phyloP scores from a whole-genome alignment of 2,329 filamentous ascomycete species.

The Knufia petricola region DNA sequence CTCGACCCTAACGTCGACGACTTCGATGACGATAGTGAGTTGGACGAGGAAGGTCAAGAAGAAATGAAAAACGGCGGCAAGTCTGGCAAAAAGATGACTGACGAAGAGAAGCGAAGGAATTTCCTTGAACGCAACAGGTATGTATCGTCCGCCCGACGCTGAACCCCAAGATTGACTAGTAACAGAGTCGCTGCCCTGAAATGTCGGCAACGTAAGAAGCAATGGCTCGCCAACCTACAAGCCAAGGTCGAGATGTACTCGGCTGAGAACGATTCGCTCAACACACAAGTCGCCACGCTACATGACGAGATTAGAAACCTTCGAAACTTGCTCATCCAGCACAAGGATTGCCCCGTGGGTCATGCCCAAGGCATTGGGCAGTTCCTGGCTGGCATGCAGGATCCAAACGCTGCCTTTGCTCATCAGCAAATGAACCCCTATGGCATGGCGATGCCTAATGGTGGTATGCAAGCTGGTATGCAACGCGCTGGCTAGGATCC shows the following conservation, averaged over 20 bases:
- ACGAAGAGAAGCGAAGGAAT: conserved; percentile 97
- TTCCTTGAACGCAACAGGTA: conserved; percentile 95
- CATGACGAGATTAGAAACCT: conserved; percentile 90
- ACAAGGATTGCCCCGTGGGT: conserved; percentile 92
- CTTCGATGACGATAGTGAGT: conserved; percentile 39
- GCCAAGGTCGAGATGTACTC: conserved; percentile 89
- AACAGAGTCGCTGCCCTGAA: conserved; percentile 85
- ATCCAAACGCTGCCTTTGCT: conserved; percentile 24
- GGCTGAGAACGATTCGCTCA: conserved; percentile 80
- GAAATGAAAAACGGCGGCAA: conserved; percentile 10
- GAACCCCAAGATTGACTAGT: conserved; percentile 22
- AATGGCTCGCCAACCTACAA: conserved; percentile 93
- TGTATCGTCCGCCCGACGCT: conserved; percentile 5
- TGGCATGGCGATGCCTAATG: conserved; percentile 33
- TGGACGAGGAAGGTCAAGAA: conserved; percentile 45
- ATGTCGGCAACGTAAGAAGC: conserved; percentile 96
- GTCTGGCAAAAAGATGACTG: conserved; percentile 75
- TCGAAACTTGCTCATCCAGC: conserved; percentile 82
- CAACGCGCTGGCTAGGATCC: conserved; percentile 15
- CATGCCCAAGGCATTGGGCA: conserved; percentile 59
- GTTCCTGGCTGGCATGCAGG: conserved; percentile 37
- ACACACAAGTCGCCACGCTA: conserved; percentile 70
- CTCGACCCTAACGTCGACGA: conserved; percentile 42
- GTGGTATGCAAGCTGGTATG: conserved; percentile 22
- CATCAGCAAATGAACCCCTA: conserved; percentile 33